Evolutionary conservation across 768 basidiomycete genomes (phyloP), one percentile per base, ranked within the genome.

Genomic region (Hysterangium stoloniferum): DNA sequence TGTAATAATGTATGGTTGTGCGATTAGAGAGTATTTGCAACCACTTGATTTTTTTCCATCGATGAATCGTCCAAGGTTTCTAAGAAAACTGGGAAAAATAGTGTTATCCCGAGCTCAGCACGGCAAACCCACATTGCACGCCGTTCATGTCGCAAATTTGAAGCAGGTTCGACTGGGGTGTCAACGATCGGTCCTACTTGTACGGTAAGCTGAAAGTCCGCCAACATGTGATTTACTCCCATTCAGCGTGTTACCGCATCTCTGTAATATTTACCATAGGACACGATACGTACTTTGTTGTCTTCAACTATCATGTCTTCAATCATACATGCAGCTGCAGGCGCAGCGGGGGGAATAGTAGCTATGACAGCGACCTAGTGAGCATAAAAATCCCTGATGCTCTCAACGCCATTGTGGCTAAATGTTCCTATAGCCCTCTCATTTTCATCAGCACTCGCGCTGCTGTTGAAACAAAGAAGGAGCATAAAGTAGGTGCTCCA

Each of bases 361-460:
- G 91, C 95, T 20, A 96, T 98, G 93, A 76, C 79, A n/a, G 80
- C 74, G 31, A 92, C 87, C 48, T 90, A 90, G 92, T 86, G 57
- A 66, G 84, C 64, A 45, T 54, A 17, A 20, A 37, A 41, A 48
- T 25, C 6, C 31, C 22, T 35, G 32, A 32, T 33, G 34, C 33
- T 28, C 53, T 50, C 29, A 33, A 55, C 33, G 7, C 25, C 1
- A 43, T 33, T 22, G 34, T 31, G 31, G 52, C 36, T 35, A 33
- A 56, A 19, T 34, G 32, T 41, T 20, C 37, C 46, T 50, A 37
- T 52, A 96, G 92, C 62, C 96, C 96, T 6, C 75, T 99, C 31
- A 82, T 96, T 53, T 86, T 92, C 63, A 68, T 98, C 35, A 94
- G 90, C 6, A 98, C 95, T 1, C 79, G 94, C 43, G 90, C 92